Base-by-base conservation (phyloP, 176 grass and related monocot species). In the Zoysia pacifica region DNA sequence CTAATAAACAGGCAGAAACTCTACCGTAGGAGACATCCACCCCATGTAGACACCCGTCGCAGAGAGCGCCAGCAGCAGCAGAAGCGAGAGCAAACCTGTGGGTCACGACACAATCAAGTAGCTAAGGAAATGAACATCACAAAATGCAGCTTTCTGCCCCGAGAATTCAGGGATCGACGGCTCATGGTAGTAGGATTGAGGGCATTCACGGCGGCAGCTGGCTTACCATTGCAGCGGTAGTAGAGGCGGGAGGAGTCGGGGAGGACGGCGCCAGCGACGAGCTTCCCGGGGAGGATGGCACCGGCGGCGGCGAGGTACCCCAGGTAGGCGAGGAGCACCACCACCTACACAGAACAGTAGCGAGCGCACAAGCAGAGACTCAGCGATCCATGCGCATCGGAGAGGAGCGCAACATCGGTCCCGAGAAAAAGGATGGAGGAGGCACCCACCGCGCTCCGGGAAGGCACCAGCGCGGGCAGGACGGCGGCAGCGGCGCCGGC, bases 141-240 rank as follows among this genome's bases (percentile, higher is more conserved):
- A 19, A 61, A 69, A 9, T 35, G 20, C 4, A 35, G 37, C 15
- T 8, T 19, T 11, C 9, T 52, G 62, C 13, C 1, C 48, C 3
- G 14, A 49, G 67, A 8, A 16, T 69, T 16, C n/a, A 10, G 7
- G 35, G 80, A 55, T 48, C 62, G 38, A 62, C 49, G 6, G 15
- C 71, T 28, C 12, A 7, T 37, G 48, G 70, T 5, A 63, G 11
- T 67, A 54, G 28, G 67, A 19, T 19, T 59, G 54, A 7, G 9
- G 71, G 16, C 50, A 48, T 12, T 5, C 4, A 12, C 75, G 14
- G 54, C 53, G 20, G 75, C 20, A 5, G 83, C 10, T 44, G 41
- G 12, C 20, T 7, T 48, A 94, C 95, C 95, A 0, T 97, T 97
- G 92, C 95, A 97, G 47, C 91, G 91, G 86, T 97, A 97, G 75